Evolutionary conservation across 768 basidiomycete genomes (phyloP).

Genomic region (Mycena capillaripes): DNA sequence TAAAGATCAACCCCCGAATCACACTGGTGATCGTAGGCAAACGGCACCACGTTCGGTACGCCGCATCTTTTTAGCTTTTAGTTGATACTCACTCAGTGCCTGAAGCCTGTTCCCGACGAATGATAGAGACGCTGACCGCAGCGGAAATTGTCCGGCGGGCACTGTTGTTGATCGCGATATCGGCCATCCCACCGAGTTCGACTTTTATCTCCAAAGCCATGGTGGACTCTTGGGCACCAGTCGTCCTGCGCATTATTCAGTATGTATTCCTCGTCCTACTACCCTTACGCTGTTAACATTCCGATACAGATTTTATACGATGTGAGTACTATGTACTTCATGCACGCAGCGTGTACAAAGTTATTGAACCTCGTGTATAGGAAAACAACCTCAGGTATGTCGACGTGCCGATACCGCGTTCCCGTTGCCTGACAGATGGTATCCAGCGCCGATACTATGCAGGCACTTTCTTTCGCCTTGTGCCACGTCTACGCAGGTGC

Average conservation of each 20-base stretch:
- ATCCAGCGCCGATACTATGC: slow-evolving; percentile 73
- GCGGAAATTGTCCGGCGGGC: slow-evolving; percentile 83
- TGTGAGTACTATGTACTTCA: slow-evolving; percentile 44
- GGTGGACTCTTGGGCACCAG: slow-evolving; percentile 85
- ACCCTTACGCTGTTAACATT: neutral
- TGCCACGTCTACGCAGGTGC: slow-evolving; percentile 87
- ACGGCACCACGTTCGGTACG: slow-evolving; percentile 69
- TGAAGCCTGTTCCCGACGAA: slow-evolving; percentile 58
- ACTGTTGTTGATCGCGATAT: slow-evolving; percentile 83
- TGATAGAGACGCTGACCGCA: slow-evolving; percentile 66
- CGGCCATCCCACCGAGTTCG: slow-evolving; percentile 79
- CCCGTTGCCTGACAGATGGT: neutral
- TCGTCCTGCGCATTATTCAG: slow-evolving; percentile 61
- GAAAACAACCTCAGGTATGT: slow-evolving; percentile 72
- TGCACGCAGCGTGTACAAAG: too few species aligned
- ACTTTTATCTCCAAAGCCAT: slow-evolving; percentile 86
- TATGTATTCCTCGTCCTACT: slow-evolving; percentile 37
- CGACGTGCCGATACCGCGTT: neutral
- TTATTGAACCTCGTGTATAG: slow-evolving; percentile 36
- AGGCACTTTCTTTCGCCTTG: slow-evolving; percentile 77
- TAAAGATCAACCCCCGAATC: slow-evolving; percentile 74
- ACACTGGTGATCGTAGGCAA: slow-evolving; percentile 88
- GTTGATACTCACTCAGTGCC: neutral
- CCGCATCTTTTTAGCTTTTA: neutral
- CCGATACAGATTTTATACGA: slow-evolving; percentile 54